phyloP scores from a whole-genome alignment of 306 rosid species.

The Quillaja saponaria region DNA sequence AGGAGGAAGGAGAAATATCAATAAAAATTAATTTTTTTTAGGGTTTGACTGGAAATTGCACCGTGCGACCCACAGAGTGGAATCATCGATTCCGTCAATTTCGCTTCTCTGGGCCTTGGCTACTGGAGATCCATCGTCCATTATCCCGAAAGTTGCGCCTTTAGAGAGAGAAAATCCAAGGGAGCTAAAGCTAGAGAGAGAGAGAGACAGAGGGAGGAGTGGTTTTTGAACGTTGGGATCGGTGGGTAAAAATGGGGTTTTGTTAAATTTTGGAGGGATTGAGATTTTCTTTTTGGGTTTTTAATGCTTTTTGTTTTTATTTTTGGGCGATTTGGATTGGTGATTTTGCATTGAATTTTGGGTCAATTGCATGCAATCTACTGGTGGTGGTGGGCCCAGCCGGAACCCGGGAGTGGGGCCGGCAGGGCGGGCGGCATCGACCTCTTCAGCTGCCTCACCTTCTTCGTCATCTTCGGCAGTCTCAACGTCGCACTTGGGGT shows the following conservation, averaged over 20 bases:
- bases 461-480: constrained; percentile 88
- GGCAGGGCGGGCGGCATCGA: constrained; percentile 71
- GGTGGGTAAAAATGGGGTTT: constrained; percentile 60
- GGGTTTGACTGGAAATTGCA: constrained; percentile 63
- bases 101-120: constrained; percentile 40
- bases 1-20: too few relatives aligned
- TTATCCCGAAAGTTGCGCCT: constrained; percentile 52
- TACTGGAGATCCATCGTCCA: constrained; percentile 45
- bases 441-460: constrained; percentile 80
- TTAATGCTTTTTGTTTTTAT: constrained; percentile 14
- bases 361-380: constrained; percentile 75
- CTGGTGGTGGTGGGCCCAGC: constrained; percentile 67
- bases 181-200: constrained; percentile 36
- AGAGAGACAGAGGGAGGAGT: constrained; percentile 26
- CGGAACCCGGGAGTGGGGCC: constrained; percentile 76
- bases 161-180: constrained; percentile 33
- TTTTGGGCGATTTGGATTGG: constrained; percentile 40
- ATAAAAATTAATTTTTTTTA: constrained; percentile 1
- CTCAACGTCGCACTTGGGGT: constrained; percentile 72
- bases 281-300: constrained; percentile 40
- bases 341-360: constrained; percentile 36
- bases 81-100: constrained; percentile 65
- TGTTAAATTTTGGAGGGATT: constrained; percentile 48
- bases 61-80: constrained; percentile 41
- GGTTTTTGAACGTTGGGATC: constrained; percentile 83